Evolutionary conservation across 1,139 yeast species (phyloP).

Genomic region (Diutina neorugosa): DNA sequence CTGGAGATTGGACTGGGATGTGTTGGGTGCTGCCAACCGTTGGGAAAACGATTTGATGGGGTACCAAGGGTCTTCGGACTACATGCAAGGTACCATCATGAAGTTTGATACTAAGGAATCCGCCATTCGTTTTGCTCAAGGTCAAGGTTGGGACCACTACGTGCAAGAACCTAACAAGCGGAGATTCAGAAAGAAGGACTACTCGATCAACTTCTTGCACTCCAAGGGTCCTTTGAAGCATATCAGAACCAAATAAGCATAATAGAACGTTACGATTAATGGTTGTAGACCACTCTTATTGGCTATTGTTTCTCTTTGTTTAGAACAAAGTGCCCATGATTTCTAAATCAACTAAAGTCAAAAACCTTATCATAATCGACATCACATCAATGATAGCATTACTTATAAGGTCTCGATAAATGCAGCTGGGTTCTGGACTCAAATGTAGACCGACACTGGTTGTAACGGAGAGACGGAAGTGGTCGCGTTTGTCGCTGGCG

Average conservation of each 20-base stretch:
- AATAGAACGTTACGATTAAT: background rate
- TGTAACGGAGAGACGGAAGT: background rate
- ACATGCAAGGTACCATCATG: constrained; percentile 78
- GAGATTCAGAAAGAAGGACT: constrained; percentile 65
- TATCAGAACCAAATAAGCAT: constrained; percentile 56
- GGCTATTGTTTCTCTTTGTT: too few species aligned
- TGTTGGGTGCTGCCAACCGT: constrained; percentile 63
- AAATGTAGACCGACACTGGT: too few species aligned
- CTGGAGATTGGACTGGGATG: constrained; percentile 85
- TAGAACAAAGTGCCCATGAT: too few species aligned
- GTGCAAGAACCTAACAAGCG: constrained; percentile 73
- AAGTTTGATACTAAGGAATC: constrained; percentile 67
- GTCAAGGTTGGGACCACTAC: constrained; percentile 80
- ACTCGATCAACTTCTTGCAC: constrained; percentile 61
- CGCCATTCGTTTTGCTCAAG: constrained; percentile 69
- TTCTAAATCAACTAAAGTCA: too few species aligned
- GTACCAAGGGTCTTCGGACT: constrained; percentile 70
- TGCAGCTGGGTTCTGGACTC: too few species aligned
- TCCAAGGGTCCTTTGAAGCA: constrained; percentile 64
- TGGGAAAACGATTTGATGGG: constrained; percentile 91
- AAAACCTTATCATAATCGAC: too few species aligned
- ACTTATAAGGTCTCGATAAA: too few species aligned
- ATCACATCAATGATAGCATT: too few species aligned
- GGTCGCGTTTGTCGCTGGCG: background rate
- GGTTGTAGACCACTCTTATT: background rate